Base-by-base conservation (phyloP, 2,329 filamentous ascomycete species). In the Thielaviopsis punctulata region DNA sequence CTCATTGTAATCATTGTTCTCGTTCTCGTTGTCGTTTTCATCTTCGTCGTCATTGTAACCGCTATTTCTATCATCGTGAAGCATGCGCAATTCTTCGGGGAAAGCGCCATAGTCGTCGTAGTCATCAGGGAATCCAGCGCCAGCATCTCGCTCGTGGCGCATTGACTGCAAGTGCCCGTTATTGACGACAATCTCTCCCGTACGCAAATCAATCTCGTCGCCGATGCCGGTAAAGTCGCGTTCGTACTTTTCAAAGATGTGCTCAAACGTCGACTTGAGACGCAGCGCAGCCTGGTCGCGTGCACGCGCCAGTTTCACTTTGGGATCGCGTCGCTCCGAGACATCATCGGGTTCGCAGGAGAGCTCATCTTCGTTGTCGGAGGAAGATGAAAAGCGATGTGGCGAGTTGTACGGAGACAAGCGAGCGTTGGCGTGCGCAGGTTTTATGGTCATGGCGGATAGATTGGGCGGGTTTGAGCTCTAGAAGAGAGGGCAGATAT, bases 221-320 rank as follows among this genome's bases (percentile, higher is more conserved):
- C 83, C 88, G 49, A 90, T 73, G 4, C 81, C 84, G 1, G 80
- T 79, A 61, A 95, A 95, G 63, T 95, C 84, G 57, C 74, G 80
- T 51, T 75, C 80, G 63, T 94, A 95, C 64, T 94, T 95, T 56
- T 83, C 77, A 62, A 95, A 95, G 52, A 96, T 94, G 52, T 77
- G 71, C 62, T 95, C 88, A 63, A 94, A 92, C 4, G 80, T 80
- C n/a, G 79, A 81, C 63, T 92, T 90, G 41, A 95, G 75, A 54
- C 79, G 80, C 57, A 73, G 69, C 56, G 86, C 80, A 53, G 87
- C 84, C 52, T 74, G 73, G 48, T 77, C 74, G 57, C 84, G 76
- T 47, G 76, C 79, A 55, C 75, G 69, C 45, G 79, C 71, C 15
- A 87, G 67, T 52, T 79, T 73, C 56, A 73, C 71, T 49, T 73